Percentiles rank a stretch among this genome's conserved stretches.
phyloP scores from a whole-genome alignment of 495 filamentous ascomycete species.

The Daldinia bambusicola region DNA sequence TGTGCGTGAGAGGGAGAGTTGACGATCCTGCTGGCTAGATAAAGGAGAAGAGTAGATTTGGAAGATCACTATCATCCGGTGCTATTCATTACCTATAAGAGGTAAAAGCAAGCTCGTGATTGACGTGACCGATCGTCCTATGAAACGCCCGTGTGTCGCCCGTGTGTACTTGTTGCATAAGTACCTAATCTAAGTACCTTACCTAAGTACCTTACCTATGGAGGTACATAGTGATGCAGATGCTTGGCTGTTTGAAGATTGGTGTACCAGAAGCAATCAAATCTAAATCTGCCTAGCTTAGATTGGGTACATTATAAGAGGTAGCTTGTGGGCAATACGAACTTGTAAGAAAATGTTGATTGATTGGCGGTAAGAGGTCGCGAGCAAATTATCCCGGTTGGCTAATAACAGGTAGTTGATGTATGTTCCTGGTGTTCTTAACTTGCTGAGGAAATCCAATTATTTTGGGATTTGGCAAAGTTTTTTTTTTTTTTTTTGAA shows the following conservation, averaged over 20 bases:
- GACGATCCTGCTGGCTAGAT: slow-evolving; percentile 34
- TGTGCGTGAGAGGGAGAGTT: slow-evolving; percentile 8
- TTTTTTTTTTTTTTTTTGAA: no score
- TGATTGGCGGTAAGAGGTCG: neutral
- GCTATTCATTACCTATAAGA: slow-evolving; percentile 38
- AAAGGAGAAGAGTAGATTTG: slow-evolving; percentile 35
- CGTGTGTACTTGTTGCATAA: neutral
- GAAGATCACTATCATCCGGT: slow-evolving; percentile 37
- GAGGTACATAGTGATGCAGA: no score
- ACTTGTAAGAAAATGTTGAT: no score
- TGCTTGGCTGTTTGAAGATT: slow-evolving; percentile 1
- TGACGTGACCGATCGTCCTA: slow-evolving; percentile 11
- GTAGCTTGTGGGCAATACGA: no score
- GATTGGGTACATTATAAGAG: no score
- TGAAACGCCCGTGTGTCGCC: neutral
- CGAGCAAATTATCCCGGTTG: neutral
- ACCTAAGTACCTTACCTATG: no score
- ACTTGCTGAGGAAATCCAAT: no score
- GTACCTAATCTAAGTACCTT: neutral
- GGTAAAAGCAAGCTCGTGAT: slow-evolving; percentile 26
- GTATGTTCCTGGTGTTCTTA: no score
- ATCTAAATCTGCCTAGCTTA: no score
- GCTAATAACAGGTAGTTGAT: neutral
- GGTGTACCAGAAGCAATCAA: neutral
- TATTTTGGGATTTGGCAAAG: no score